Evolutionary conservation across 495 filamentous ascomycete species (phyloP).

Genomic region (Aspergillus homomorphus): DNA sequence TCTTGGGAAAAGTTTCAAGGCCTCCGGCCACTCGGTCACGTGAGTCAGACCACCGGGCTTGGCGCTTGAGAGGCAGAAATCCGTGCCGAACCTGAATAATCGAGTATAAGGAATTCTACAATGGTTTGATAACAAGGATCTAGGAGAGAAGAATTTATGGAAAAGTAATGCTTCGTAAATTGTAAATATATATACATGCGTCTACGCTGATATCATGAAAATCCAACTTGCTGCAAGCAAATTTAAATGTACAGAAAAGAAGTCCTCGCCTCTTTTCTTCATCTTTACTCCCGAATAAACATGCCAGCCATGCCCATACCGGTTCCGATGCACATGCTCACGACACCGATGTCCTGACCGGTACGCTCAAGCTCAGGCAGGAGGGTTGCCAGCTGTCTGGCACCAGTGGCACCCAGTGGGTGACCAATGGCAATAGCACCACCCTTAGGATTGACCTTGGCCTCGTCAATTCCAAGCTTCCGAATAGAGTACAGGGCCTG

Average conservation of each 20-base stretch:
- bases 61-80: conserved; percentile 4
- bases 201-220: conserved; percentile 19
- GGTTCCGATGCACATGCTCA: conserved; percentile 88
- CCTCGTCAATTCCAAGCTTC: conserved; percentile 65
- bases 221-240: conserved; percentile 14
- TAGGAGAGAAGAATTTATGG: too few species aligned
- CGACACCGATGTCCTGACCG: conserved; percentile 64
- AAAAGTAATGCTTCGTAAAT: not conserved
- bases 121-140: conserved; percentile 3
- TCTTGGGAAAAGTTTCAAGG: conserved; percentile 25
- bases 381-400: conserved; percentile 73
- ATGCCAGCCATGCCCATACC: conserved; percentile 90
- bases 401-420: conserved; percentile 88
- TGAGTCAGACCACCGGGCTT: conserved; percentile 15
- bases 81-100: not conserved
- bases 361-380: conserved; percentile 65
- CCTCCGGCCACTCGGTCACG: conserved; percentile 21
- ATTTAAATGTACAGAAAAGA: conserved; percentile 10
- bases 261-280: not conserved
- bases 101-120: not conserved
- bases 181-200: conserved; percentile 17
- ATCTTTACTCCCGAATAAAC: conserved; percentile 72
- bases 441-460: conserved; percentile 83
- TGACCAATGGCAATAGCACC: conserved; percentile 93
- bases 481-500: conserved; percentile 80